phyloP scores from a whole-genome alignment of 495 filamentous ascomycete species.

The Usnea hakonensis region DNA sequence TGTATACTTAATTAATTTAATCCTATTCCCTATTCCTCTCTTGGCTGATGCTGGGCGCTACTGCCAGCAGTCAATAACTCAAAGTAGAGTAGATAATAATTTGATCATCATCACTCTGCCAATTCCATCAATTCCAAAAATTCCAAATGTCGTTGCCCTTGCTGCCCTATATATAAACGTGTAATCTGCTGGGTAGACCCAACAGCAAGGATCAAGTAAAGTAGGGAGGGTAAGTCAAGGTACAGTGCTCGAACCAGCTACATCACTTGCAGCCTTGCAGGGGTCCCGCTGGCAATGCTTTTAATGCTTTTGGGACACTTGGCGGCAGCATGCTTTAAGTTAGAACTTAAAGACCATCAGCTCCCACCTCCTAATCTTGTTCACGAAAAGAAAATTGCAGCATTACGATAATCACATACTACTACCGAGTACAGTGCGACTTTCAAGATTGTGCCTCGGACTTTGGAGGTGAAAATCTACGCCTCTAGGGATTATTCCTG shows the following conservation, averaged over 20 bases:
- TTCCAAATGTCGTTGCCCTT: neutral
- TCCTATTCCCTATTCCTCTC: too few relatives aligned
- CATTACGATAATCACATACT: too few relatives aligned
- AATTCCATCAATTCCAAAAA: too few relatives aligned
- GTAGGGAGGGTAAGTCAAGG: too few relatives aligned
- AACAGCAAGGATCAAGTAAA: neutral
- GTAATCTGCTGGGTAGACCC: neutral
- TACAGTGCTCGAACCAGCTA: neutral
- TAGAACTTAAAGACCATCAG: neutral
- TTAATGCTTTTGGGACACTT: neutral
- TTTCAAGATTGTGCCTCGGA: too few relatives aligned
- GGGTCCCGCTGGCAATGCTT: conserved; percentile 14
- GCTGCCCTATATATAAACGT: neutral
- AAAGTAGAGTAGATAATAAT: neutral
- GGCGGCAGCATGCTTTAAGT: conserved; percentile 1
- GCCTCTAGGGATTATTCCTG: too few relatives aligned
- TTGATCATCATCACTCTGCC: neutral
- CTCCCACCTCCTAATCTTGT: neutral
- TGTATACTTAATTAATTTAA: too few relatives aligned
- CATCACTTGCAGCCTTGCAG: too few relatives aligned
- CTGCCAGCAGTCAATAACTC: too few relatives aligned
- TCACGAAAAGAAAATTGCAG: neutral
- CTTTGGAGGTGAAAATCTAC: too few relatives aligned
- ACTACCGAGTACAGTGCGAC: too few relatives aligned
- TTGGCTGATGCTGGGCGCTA: too few relatives aligned